Base-by-base conservation (phyloP, 106 monocot genomes). In the Allium sativum region DNA sequence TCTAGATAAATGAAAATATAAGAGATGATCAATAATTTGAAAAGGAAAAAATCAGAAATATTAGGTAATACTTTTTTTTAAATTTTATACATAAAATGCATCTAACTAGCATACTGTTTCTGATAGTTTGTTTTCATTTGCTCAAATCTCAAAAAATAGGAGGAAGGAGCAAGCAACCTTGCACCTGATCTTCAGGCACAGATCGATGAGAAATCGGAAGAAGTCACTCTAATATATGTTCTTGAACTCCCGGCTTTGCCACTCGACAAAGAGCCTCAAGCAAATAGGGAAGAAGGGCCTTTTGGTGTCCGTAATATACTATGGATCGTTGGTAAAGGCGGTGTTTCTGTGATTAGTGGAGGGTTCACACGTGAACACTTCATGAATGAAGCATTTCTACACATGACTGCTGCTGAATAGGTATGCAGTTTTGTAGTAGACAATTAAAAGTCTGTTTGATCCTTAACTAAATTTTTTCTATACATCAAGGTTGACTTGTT, bases 91-190 rank as follows among this genome's bases (percentile, higher is more conserved):
- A n/a, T n/a, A n/a, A n/a, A n/a, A n/a, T n/a, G n/a, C n/a, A n/a
- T n/a, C n/a, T n/a, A n/a, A n/a, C n/a, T n/a, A n/a, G n/a, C n/a
- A n/a, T n/a, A n/a, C n/a, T n/a, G n/a, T n/a, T n/a, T n/a, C n/a
- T n/a, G n/a, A n/a, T n/a, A n/a, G n/a, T n/a, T n/a, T n/a, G n/a
- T n/a, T n/a, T n/a, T n/a, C n/a, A n/a, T n/a, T n/a, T n/a, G n/a
- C n/a, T n/a, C n/a, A n/a, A n/a, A n/a, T n/a, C 40, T n/a, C 58
- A 5, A 60, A 20, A 48, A 42, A 18, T 56, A 95, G 91, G 96
- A 96, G 75, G 96, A 96, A 79, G 96, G 96, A 46, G 91, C 91
- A 51, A 91, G 79, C 61, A 91, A 84, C 59, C 96, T 96, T 69
- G 96, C 91, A 45, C 87, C 79, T 53, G 78, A 87, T 69, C 63